Evolutionary conservation across 2,329 filamentous ascomycete species (phyloP).

Genomic region (Botrytis aclada): DNA sequence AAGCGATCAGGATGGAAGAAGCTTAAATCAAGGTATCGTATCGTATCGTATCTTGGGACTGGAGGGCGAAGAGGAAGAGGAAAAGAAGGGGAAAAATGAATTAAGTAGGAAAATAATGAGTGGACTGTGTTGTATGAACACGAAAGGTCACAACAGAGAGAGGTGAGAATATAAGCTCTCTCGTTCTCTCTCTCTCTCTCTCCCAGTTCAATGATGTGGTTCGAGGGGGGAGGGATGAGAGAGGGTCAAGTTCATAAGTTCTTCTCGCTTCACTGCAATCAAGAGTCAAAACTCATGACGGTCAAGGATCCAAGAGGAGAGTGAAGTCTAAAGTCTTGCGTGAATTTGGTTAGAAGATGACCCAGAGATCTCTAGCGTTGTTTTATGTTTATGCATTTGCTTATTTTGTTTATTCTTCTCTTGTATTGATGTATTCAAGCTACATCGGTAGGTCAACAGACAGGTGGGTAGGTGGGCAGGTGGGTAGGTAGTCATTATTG

Average conservation of each 20-base stretch:
- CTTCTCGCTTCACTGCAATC: slow-evolving; percentile 9
- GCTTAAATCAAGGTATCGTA: not conserved
- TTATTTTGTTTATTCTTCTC: not conserved
- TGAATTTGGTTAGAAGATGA: not conserved
- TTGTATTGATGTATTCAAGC: not conserved
- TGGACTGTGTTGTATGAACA: slow-evolving; percentile 16
- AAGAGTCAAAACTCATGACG: not conserved
- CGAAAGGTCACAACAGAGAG: slow-evolving; percentile 8
- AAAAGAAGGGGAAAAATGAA: slow-evolving; percentile 11
- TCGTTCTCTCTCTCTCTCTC: not conserved
- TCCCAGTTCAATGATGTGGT: not conserved
- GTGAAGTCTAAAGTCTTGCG: slow-evolving; percentile 1
- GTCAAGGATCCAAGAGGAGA: slow-evolving; percentile 7
- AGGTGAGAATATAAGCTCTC: not conserved
- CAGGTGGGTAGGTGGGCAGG: too few relatives aligned
- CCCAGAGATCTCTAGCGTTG: not conserved
- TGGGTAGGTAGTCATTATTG: not conserved
- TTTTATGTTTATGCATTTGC: slow-evolving; percentile 5
- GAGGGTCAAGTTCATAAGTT: not conserved
- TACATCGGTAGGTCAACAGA: too few relatives aligned
- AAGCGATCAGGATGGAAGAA: not conserved
- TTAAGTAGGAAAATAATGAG: slow-evolving; percentile 9
- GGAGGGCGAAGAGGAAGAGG: not conserved
- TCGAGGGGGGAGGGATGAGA: not conserved
- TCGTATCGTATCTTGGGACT: too few relatives aligned